These are phyloP conservation scores for Amauroascus verrucosus DNA, from an alignment of 2,329 filamentous ascomycete species.

Conservation along the genomic window DNA sequence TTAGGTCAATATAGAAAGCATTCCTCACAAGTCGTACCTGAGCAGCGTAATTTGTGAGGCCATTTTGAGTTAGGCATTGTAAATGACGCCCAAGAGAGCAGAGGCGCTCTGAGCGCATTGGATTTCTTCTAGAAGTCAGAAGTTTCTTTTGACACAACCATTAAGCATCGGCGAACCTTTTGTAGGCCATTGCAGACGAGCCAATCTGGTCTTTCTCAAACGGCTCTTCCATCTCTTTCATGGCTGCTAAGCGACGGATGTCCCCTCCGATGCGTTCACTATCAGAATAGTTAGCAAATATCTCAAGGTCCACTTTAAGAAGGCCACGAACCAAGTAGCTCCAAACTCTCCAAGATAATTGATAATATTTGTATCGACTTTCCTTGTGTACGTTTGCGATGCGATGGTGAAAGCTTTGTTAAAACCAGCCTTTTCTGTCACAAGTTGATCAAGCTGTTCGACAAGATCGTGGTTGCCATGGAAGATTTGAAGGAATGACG, in stretches of 20 bases:
- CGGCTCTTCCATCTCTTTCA: conserved; percentile 79
- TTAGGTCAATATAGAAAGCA: not conserved
- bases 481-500: conserved; percentile 64
- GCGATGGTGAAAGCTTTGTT: conserved; percentile 52
- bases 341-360: conserved; percentile 73
- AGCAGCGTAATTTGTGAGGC: conserved; percentile 55
- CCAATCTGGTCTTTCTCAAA: conserved; percentile 73
- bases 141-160: not conserved
- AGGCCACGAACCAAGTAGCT: conserved; percentile 44
- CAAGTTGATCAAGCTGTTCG: conserved; percentile 52
- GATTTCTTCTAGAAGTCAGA: conserved; percentile 4
- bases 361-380: conserved; percentile 70
- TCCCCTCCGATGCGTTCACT: conserved; percentile 60
- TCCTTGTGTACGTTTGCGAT: conserved; percentile 66
- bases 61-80: conserved; percentile 45
- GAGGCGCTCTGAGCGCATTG: conserved; percentile 44
- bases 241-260: conserved; percentile 60
- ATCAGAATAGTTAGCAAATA: not conserved
- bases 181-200: conserved; percentile 56
- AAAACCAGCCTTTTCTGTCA: conserved; percentile 58
- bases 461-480: conserved; percentile 50
- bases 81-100: conserved; percentile 50
- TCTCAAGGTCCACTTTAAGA: not conserved
- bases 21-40: conserved; percentile 24
- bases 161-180: conserved; percentile 46